These are phyloP conservation scores for Sisymbrium altissimum DNA, from an alignment of 345 rosid genomes.

Conservation along the genomic window DNA sequence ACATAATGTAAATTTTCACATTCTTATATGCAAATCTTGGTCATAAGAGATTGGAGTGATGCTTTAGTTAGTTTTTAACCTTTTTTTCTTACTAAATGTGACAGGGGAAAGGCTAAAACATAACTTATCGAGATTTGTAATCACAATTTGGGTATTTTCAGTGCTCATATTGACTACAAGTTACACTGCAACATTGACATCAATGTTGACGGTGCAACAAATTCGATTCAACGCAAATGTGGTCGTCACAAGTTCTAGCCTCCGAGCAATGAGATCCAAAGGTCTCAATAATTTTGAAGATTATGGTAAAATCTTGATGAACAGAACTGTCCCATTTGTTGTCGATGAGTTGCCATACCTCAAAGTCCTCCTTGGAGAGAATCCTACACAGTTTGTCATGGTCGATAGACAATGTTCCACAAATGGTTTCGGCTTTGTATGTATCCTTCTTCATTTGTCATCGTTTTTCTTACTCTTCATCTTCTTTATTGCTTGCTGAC, in stretches of 20 bases:
- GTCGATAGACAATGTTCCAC: conserved; percentile 31
- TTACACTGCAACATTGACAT: conserved; percentile 51
- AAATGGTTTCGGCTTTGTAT: conserved; percentile 39
- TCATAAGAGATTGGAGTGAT: background rate
- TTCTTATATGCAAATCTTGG: background rate
- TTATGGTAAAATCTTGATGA: conserved; percentile 29
- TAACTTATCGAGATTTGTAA: conserved; percentile 44
- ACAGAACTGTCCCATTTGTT: conserved; percentile 28
- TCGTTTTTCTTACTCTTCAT: background rate
- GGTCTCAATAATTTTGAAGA: conserved; percentile 17
- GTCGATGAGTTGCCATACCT: conserved; percentile 47
- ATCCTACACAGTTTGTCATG: conserved; percentile 34
- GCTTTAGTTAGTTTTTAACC: background rate
- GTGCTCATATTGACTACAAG: conserved; percentile 49
- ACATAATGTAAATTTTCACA: background rate
- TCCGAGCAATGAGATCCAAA: conserved; percentile 6
- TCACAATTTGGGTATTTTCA: conserved; percentile 52
- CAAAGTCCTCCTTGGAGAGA: conserved; percentile 36
- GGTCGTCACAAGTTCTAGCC: background rate
- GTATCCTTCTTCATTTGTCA: background rate
- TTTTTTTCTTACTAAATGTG: background rate
- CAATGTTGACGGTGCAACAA: conserved; percentile 43
- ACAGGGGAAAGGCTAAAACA: conserved; percentile 48
- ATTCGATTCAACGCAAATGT: conserved; percentile 18
- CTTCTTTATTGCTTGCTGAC: background rate